These are phyloP conservation scores for Hypoxylon sp. DNA, from an alignment of 2,329 filamentous ascomycete species.

Conservation along the genomic window DNA sequence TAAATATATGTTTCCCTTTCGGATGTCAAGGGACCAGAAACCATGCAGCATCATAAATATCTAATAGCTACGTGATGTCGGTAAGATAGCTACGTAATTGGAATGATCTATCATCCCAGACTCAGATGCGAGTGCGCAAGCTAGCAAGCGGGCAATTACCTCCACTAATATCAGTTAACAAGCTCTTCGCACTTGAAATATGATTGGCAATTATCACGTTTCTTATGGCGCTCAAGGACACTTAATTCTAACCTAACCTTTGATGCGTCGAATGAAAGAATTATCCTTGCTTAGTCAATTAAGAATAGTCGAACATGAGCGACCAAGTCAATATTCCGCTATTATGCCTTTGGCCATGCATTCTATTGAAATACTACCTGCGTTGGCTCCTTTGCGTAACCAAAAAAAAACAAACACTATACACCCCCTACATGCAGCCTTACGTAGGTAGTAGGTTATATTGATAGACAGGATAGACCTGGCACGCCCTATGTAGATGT, in stretches of 20 bases:
- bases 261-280: not conserved
- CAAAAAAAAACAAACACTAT: conserved; percentile 5
- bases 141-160: not conserved
- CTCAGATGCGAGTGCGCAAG: not conserved
- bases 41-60: not conserved
- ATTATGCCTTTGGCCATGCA: conserved; percentile 7
- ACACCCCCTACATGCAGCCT: conserved; percentile 9
- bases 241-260: not conserved
- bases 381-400: conserved; percentile 12
- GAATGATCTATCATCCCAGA: conserved; percentile 11
- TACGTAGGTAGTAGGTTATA: conserved; percentile 9
- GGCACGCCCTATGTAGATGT: conserved; percentile 13
- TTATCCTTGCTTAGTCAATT: not conserved
- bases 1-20: not conserved
- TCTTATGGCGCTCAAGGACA: conserved; percentile 1
- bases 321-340: conserved; percentile 19
- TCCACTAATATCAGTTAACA: not conserved
- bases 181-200: conserved; percentile 1
- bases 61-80: not conserved
- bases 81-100: not conserved
- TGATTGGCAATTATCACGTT: not conserved
- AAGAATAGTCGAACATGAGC: conserved; percentile 15
- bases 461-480: conserved; percentile 13
- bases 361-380: conserved; percentile 3
- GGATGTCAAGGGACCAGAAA: conserved; percentile 4